Conservation (phyloP, 352 stramenopile species). For the Thraustochytrium sp. region DNA sequence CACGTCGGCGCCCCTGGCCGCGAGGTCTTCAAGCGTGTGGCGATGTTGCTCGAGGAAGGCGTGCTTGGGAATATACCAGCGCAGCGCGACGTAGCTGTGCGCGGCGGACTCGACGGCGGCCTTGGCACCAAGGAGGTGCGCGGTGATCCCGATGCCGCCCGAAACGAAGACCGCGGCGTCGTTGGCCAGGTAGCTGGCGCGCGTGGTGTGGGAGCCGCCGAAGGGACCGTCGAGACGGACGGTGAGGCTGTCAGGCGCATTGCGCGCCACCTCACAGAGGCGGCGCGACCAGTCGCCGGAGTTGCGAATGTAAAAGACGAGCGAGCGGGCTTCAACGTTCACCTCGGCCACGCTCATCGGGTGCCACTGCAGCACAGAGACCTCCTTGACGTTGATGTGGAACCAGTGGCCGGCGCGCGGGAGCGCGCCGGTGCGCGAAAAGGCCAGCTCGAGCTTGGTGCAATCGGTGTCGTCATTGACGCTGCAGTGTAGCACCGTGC, state of each 20-base stretch:
- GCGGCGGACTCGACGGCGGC: not conserved
- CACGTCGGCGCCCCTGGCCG: not conserved
- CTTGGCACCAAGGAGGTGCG: not conserved
- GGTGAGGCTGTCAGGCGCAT: not conserved
- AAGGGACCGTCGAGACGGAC: not conserved
- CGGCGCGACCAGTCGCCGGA: constrained; percentile 4
- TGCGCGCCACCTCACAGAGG: not conserved
- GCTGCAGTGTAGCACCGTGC: not conserved
- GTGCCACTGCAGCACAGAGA: constrained; percentile 17
- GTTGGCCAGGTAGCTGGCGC: not conserved
- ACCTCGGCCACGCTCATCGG: constrained; percentile 11
- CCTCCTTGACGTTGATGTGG: constrained; percentile 18
- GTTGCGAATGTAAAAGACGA: constrained; percentile 22
- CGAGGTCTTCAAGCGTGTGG: not conserved
- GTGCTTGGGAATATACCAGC: not conserved
- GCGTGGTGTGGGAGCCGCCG: not conserved
- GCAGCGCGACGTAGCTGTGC: not conserved
- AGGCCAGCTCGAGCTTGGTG: constrained; percentile 17
- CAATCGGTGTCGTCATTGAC: not conserved
- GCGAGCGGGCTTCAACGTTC: not conserved
- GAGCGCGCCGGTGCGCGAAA: not conserved
- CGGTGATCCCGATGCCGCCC: not conserved
- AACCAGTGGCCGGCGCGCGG: constrained; percentile 7
- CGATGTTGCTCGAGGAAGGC: not conserved
- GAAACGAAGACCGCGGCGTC: not conserved